These are phyloP conservation scores for Suhomyces yuchorum DNA, from an alignment of 1,139 yeast genomes.

Conservation along the genomic window DNA sequence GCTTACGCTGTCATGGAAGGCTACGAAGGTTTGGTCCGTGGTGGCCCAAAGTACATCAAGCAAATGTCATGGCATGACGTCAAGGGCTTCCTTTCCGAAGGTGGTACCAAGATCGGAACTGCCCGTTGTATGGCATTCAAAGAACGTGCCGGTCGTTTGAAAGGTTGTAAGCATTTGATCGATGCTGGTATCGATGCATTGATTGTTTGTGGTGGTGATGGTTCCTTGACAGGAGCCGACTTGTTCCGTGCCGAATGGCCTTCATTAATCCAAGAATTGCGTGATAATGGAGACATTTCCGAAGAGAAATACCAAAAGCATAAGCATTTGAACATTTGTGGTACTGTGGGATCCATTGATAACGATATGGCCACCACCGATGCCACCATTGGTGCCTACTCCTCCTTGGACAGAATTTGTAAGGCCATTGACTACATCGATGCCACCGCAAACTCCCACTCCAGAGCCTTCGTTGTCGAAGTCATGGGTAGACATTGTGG, in stretches of 20 bases:
- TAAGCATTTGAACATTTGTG: constrained; percentile 82
- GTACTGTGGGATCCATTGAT: constrained; percentile 95
- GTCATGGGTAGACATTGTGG: constrained; percentile 99
- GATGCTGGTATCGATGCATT: constrained; percentile 90
- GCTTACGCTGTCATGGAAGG: constrained; percentile 96
- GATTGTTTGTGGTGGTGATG: constrained; percentile 99
- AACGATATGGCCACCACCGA: constrained; percentile 97
- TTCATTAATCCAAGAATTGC: constrained; percentile 70
- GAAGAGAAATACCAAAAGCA: constrained; percentile 58
- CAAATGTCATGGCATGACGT: constrained; percentile 92
- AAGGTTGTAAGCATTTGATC: constrained; percentile 82
- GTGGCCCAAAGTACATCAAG: constrained; percentile 67
- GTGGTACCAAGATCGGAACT: constrained; percentile 96
- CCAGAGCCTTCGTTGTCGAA: constrained; percentile 96
- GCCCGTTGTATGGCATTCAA: constrained; percentile 88
- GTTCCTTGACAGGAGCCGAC: constrained; percentile 97
- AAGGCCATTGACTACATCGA: constrained; percentile 94
- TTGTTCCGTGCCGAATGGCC: constrained; percentile 95
- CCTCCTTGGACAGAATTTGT: constrained; percentile 90
- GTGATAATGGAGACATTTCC: constrained; percentile 54
- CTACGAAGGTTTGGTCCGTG: constrained; percentile 88
- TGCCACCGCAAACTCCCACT: constrained; percentile 95
- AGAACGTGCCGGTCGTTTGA: constrained; percentile 79
- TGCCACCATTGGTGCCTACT: constrained; percentile 94
- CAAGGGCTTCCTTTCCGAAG: constrained; percentile 85